Base-by-base conservation (phyloP, 805 yeast genomes). In the Schwanniomyces yamadae region DNA sequence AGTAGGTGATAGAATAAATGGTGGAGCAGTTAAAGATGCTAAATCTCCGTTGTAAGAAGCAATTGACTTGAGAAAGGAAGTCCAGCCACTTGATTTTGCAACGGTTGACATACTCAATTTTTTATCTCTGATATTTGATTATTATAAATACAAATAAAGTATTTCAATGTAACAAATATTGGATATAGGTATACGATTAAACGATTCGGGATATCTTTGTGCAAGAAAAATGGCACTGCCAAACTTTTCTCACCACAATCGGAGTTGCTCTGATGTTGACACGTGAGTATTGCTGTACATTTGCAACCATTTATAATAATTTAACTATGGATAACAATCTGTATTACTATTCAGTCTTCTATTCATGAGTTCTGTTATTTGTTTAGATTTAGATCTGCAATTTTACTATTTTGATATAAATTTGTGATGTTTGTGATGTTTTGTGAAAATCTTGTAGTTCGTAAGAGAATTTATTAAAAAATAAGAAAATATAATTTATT, bases 11-110 rank as follows among this genome's bases (percentile, higher is more conserved):
- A 93, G 71, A 46, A 93, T 93, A 66, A 91, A 93, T 6, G 98
- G 97, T 13, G 99, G 99, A 3, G 99, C 99, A 2, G 99, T 90
- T 55, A 93, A 69, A 3, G 95, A 80, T 13, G 96, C 87, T 44
- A 93, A 69, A 58, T 93, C 99, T 28, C 96, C 96, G 49, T 89
- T 88, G 63, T 87, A 91, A 4, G 95, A 79, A 21, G 96, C 93
- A 45, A 91, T 78, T 26, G 96, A 86, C 63, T 87, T 87, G 48
- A 93, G 71, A 55, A 91, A 91, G 10, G 93, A 78, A 17, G 95
- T 80, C 97, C 97, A 91, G n/a, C 95, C 77, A 33, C 54, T 53
- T 13, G 63, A 46, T 43, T 47, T 56, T 20, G 60, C 56, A 14
- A 41, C 46, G 21, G 41, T 40, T 17, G 59, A 48, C 59, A 52